These are phyloP conservation scores for Ambrosia hybrid DNA, from an alignment of 140 eudicot genomes.

Conservation along the genomic window DNA sequence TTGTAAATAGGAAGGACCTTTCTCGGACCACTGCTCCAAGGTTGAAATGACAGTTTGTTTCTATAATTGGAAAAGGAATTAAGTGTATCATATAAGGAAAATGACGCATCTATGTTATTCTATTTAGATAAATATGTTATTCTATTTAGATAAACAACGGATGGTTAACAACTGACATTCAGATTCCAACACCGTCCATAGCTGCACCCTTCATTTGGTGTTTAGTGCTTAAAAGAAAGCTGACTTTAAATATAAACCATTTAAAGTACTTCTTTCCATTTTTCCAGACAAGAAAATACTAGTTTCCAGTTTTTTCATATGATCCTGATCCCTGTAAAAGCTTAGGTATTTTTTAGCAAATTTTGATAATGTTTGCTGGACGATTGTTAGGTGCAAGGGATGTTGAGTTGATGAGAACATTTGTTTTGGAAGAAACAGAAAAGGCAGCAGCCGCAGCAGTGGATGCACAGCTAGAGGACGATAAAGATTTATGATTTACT, in stretches of 20 bases:
- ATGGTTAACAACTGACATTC: too few relatives aligned
- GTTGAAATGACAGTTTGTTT: too few relatives aligned
- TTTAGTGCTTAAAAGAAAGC: too few relatives aligned
- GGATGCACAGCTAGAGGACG: constrained; percentile 49
- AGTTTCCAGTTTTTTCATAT: not conserved
- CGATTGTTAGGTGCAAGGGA: constrained; percentile 57
- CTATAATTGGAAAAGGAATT: too few relatives aligned
- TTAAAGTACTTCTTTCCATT: not conserved
- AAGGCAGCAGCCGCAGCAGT: constrained; percentile 80
- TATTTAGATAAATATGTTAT: too few relatives aligned
- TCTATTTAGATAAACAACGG: too few relatives aligned
- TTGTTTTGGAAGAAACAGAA: constrained; percentile 80
- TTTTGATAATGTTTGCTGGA: constrained; percentile 3
- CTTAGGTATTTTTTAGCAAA: not conserved
- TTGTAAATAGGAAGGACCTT: too few relatives aligned
- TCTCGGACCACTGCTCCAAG: too few relatives aligned
- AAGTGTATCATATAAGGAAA: too few relatives aligned
- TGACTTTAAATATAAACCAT: not conserved
- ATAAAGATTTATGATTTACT: constrained; percentile 60
- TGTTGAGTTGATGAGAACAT: constrained; percentile 67
- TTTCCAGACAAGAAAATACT: not conserved
- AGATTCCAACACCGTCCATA: too few relatives aligned
- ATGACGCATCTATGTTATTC: too few relatives aligned
- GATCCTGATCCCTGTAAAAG: not conserved
- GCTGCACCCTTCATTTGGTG: too few relatives aligned